Evolutionary conservation across 768 basidiomycete genomes (phyloP), one percentile per base, ranked within the genome.

Genomic region (Lactifluus volemus): DNA sequence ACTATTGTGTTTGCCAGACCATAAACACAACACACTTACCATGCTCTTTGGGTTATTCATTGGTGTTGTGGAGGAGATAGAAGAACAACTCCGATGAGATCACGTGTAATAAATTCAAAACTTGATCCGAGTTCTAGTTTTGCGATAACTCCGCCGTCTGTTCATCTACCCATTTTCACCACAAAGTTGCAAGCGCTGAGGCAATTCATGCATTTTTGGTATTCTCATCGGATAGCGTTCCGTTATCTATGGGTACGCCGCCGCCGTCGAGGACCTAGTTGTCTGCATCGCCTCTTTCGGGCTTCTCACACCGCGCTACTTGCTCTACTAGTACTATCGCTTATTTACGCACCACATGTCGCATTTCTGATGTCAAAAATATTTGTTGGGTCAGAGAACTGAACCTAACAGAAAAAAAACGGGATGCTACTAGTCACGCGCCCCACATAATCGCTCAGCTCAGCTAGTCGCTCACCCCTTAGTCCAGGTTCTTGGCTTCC

Each of bases 11-110:
- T n/a, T n/a, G n/a, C n/a, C n/a, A n/a, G n/a, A n/a, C n/a, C n/a
- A 21, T 9, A 14, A 3, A 6, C 2, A n/a, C n/a, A n/a, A n/a
- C n/a, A n/a, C n/a, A 57, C 61, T 6, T 58, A 58, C 61, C 61
- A 63, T 58, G 36, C 61, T 63, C 47, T 29, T 63, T 17, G 61
- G 61, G 29, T 63, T 63, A 58, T 63, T 63, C 61, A 63, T 63
- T n/a, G n/a, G n/a, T n/a, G n/a, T n/a, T 15, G 5, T 19, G 39
- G n/a, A 19, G 19, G 44, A 44, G 44, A 9, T 5, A 44, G 44
- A 44, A n/a, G 6, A 5, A 15, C 19, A 12, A n/a, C 44, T n/a
- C 19, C n/a, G 44, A n/a, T 19, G 44, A n/a, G 44, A 19, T 45
- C 44, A 45, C 44, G 44, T 45, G 44, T 42, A 14, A 8, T 42